Evolutionary conservation across 2,329 filamentous ascomycete genomes (phyloP).

Genomic region (Calonectria leucothoes): DNA sequence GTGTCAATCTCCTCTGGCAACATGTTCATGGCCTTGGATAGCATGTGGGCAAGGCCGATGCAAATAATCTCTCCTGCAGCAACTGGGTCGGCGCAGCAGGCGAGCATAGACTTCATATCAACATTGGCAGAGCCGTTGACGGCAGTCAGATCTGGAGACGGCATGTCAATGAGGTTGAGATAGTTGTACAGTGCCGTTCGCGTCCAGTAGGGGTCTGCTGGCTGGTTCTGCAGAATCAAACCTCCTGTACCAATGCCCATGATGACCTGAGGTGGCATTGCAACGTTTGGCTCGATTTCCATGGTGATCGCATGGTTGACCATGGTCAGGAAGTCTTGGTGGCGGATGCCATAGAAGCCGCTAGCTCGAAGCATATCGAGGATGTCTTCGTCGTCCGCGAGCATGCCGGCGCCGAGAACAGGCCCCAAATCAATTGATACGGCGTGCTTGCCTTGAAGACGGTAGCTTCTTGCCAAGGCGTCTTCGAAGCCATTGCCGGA

Average conservation of each 20-base stretch:
- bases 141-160: constrained; percentile 41
- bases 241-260: constrained; percentile 67
- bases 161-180: constrained; percentile 61
- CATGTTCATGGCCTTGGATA: constrained; percentile 59
- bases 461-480: constrained; percentile 54
- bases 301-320: constrained; percentile 59
- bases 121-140: constrained; percentile 26
- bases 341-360: constrained; percentile 66
- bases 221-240: constrained; percentile 62
- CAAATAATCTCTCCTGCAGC: constrained; percentile 50
- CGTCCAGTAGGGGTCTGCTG: constrained; percentile 66
- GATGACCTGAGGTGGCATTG: constrained; percentile 60
- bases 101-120: constrained; percentile 49
- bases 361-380: constrained; percentile 61
- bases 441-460: constrained; percentile 48
- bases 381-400: constrained; percentile 59
- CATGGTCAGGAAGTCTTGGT: constrained; percentile 61
- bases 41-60: constrained; percentile 52
- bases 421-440: constrained; percentile 64
- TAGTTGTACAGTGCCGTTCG: constrained; percentile 60
- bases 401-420: constrained; percentile 65
- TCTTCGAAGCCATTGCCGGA: constrained; percentile 66
- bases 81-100: constrained; percentile 39
- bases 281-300: constrained; percentile 40
- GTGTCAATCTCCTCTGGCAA: constrained; percentile 57